Evolutionary conservation across 1,139 yeast genomes (phyloP).

Genomic region (Entelexis paramagnoliae): DNA sequence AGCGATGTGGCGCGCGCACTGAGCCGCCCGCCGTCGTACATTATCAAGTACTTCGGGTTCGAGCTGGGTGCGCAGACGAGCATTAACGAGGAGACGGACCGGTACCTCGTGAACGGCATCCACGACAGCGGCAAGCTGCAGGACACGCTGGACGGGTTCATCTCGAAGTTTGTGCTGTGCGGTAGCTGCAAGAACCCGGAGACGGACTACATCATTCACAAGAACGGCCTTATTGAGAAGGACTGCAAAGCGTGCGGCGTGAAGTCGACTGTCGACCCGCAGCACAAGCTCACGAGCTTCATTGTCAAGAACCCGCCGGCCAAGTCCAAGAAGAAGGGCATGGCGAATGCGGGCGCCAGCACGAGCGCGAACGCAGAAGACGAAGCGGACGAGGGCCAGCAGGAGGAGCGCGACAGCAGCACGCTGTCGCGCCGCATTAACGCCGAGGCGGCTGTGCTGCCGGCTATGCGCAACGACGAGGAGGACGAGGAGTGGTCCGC

Average conservation of each 20-base stretch:
- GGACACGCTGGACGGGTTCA: slow-evolving; percentile 89
- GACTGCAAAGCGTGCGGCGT: slow-evolving; percentile 99
- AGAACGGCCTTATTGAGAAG: slow-evolving; percentile 66
- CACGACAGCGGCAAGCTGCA: slow-evolving; percentile 87
- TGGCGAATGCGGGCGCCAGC: slow-evolving; percentile 55
- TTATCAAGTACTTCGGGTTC: slow-evolving; percentile 88
- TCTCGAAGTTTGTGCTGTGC: slow-evolving; percentile 84
- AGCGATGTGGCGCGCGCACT: slow-evolving; percentile 91
- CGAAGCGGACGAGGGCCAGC: slow-evolving; percentile 32
- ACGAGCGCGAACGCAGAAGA: slow-evolving; percentile 60
- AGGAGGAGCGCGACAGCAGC: slow-evolving; percentile 53
- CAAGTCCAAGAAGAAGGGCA: slow-evolving; percentile 47
- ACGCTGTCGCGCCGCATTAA: slow-evolving; percentile 69
- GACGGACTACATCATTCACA: slow-evolving; percentile 77
- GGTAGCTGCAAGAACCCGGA: slow-evolving; percentile 96
- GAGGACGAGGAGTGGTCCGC: slow-evolving; percentile 93
- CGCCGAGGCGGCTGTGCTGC: slow-evolving; percentile 70
- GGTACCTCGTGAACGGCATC: slow-evolving; percentile 88
- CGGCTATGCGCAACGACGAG: slow-evolving; percentile 42
- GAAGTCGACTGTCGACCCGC: slow-evolving; percentile 70
- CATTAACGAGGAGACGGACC: slow-evolving; percentile 66
- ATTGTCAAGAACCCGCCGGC: slow-evolving; percentile 90
- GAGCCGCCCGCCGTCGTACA: slow-evolving; percentile 83
- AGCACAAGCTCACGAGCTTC: slow-evolving; percentile 77
- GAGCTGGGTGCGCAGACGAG: slow-evolving; percentile 96